phyloP scores from a whole-genome alignment of 2,329 filamentous ascomycete genomes.

The Cucurbitaria berberidis region DNA sequence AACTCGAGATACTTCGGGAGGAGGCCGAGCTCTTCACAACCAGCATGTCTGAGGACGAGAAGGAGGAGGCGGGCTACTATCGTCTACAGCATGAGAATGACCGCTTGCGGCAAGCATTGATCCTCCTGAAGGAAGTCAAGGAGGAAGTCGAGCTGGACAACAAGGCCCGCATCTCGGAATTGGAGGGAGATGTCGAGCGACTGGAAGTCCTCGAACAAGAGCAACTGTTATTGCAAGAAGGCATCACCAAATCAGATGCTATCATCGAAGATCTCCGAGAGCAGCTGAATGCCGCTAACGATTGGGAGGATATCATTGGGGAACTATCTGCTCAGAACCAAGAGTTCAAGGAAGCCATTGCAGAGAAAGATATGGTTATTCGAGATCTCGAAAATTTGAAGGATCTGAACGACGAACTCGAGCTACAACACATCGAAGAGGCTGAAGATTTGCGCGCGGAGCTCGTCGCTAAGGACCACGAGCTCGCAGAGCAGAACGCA shows the following conservation, averaged over 20 bases:
- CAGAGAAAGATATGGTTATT: conserved; percentile 80
- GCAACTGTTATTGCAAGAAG: conserved; percentile 72
- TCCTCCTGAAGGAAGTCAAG: conserved; percentile 84
- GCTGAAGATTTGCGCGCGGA: conserved; percentile 95
- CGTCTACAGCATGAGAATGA: conserved; percentile 93
- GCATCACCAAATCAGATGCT: conserved; percentile 73
- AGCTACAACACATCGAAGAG: conserved; percentile 89
- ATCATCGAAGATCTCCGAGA: conserved; percentile 85
- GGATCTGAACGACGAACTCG: conserved; percentile 93
- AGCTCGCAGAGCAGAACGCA: conserved; percentile 82
- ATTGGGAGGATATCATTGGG: conserved; percentile 92
- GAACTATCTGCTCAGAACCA: conserved; percentile 88
- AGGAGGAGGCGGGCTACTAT: conserved; percentile 83
- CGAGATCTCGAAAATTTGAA: conserved; percentile 88
- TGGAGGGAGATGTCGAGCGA: conserved; percentile 42
- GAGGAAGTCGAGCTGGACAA: conserved; percentile 84
- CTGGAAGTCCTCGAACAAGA: conserved; percentile 59
- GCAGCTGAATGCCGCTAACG: conserved; percentile 86
- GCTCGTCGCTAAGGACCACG: conserved; percentile 82
- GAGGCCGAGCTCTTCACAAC: conserved; percentile 85
- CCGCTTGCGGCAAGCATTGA: conserved; percentile 80
- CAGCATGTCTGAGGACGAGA: conserved; percentile 87
- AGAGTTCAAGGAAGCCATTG: conserved; percentile 79
- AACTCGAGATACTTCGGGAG: conserved; percentile 83
- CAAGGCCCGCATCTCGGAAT: conserved; percentile 56